Percentiles rank a stretch among this genome's conserved stretches.
Evolutionary conservation across 768 basidiomycete species (phyloP).

Genomic region (Amanita pseudoporphyria): DNA sequence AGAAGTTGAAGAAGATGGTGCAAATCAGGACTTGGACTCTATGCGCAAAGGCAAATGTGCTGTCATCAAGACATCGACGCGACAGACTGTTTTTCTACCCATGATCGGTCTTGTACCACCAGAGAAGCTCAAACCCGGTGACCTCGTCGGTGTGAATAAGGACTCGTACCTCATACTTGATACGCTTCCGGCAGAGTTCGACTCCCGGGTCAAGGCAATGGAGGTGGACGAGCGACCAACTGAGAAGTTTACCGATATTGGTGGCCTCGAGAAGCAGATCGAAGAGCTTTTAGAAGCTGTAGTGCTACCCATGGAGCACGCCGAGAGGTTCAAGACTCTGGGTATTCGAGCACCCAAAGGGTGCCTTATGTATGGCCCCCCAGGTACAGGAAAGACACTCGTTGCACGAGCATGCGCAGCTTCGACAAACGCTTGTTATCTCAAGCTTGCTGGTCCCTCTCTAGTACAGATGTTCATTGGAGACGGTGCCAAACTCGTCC

Average conservation of each 20-base stretch:
- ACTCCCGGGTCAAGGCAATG: slow-evolving; percentile 98
- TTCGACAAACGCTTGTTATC: slow-evolving; percentile 95
- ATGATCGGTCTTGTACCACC: slow-evolving; percentile 95
- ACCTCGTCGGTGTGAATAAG: slow-evolving; percentile 98
- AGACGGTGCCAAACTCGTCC: slow-evolving; percentile 97
- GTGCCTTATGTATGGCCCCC: slow-evolving; percentile 97
- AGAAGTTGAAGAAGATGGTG: slow-evolving; percentile 89
- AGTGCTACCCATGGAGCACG: slow-evolving; percentile 96
- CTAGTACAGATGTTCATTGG: slow-evolving; percentile 99
- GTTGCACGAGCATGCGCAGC: slow-evolving; percentile 97
- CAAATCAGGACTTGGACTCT: slow-evolving; percentile 92
- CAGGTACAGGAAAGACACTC: slow-evolving; percentile 98
- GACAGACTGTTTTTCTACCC: slow-evolving; percentile 97
- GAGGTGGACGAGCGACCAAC: slow-evolving; percentile 98
- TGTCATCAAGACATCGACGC: slow-evolving; percentile 97
- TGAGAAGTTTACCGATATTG: slow-evolving; percentile 95
- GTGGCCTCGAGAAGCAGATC: slow-evolving; percentile 98
- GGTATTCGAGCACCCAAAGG: slow-evolving; percentile 98
- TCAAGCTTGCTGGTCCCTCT: slow-evolving; percentile 95
- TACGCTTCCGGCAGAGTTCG: slow-evolving; percentile 93
- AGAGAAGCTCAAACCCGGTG: slow-evolving; percentile 80
- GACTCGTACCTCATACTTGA: slow-evolving; percentile 97
- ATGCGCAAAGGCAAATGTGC: slow-evolving; percentile 97
- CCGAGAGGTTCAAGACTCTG: slow-evolving; percentile 97
- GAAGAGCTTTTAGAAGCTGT: slow-evolving; percentile 98